These are phyloP conservation scores for Anethum foeniculum DNA, from an alignment of 140 eudicot genomes.

Conservation along the genomic window DNA sequence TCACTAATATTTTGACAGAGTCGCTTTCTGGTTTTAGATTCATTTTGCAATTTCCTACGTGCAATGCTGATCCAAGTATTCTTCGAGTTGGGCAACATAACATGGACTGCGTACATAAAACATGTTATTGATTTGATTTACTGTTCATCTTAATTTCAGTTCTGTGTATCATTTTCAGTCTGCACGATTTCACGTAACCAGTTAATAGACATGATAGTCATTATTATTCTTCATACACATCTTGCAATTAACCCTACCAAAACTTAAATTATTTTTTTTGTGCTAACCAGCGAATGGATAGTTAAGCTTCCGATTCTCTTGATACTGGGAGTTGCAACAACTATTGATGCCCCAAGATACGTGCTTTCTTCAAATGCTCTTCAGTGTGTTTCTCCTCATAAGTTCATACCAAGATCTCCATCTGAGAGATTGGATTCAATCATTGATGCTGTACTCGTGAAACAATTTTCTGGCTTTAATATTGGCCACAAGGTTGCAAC, in stretches of 20 bases:
- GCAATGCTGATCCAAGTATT: not conserved
- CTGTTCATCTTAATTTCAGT: not conserved
- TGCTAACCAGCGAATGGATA: constrained; percentile 74
- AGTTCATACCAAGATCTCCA: constrained; percentile 67
- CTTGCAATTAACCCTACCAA: constrained; percentile 2
- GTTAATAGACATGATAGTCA: not conserved
- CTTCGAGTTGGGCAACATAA: not conserved
- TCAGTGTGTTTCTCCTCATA: constrained; percentile 38
- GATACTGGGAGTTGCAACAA: constrained; percentile 76
- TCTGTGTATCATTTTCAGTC: not conserved
- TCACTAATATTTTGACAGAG: not conserved
- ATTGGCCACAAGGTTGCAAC: constrained; percentile 68
- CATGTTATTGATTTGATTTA: constrained; percentile 5
- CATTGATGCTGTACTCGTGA: constrained; percentile 56
- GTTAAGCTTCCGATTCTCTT: constrained; percentile 71
- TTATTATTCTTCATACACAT: constrained; percentile 9
- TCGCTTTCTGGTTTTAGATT: not conserved
- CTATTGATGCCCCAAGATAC: constrained; percentile 52
- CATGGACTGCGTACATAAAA: not conserved
- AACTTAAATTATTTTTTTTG: constrained; percentile 12
- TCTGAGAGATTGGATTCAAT: constrained; percentile 75
- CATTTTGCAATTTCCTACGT: not conserved
- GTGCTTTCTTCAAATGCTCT: constrained; percentile 51
- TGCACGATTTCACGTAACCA: not conserved
- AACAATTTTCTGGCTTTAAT: constrained; percentile 50